Base-by-base conservation (phyloP, 306 rosid species). In the Alnus glutinosa region DNA sequence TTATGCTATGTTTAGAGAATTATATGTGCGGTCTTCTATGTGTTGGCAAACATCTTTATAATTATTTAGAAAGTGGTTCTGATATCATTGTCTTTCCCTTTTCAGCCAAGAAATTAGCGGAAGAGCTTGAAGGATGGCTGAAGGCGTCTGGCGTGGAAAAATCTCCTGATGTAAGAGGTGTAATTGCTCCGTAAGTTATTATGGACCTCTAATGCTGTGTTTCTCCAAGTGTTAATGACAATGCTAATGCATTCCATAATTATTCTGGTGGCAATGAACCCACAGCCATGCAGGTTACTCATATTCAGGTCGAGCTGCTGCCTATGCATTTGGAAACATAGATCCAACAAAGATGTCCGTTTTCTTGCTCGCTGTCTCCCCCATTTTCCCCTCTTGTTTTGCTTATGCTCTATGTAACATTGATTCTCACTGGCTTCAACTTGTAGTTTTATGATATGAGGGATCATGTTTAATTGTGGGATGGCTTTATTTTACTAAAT, bases 251-350 rank as follows among this genome's bases (percentile, higher is more conserved):
- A 55, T 32, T 57, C 16, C 44, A 23, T 52, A 8, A 44, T 5
- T 69, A 18, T 36, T 69, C 44, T 70, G 77, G 73, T 74, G 79
- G 67, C 49, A 44, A 30, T 80, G 83, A 86, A 83, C 57, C 81
- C 62, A 39, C 88, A 96, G 99, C 82, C 99, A 96, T 86, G 99
- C 99, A 39, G 99, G 99, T 71, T 96, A 91, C 87, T 93, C 98
- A 15, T 96, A 88, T 83, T 96, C 99, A 8, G 99, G 99, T 36
- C 92, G 90, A 67, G 97, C 99, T 62, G 99, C 99, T 47, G 99
- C 99, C 4, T 96, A 90, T 87, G 97, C 98, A 19, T 95, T 95
- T 86, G 98, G 89, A 79, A 95, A 93, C 87, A 95, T 95, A 42
- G 98, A 95, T 85, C 99, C 99, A 44, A 85, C 96, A 54, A 91